Evolutionary conservation across 1,139 yeast genomes (phyloP), one percentile per base, ranked within the genome.

Genomic region (Lodderomyces orthopsilosis): DNA sequence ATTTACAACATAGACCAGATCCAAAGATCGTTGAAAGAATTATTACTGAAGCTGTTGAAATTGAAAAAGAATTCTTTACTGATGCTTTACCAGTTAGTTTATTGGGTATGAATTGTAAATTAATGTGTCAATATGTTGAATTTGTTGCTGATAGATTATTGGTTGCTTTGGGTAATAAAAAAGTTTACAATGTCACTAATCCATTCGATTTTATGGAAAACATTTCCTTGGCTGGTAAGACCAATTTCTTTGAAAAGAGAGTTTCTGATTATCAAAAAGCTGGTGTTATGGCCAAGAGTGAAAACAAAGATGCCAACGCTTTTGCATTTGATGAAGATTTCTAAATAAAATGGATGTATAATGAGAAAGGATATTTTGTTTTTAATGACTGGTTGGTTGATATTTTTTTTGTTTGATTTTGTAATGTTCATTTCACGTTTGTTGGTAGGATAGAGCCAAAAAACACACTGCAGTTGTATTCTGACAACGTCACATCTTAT

Each of bases 121-220:
- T 93, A 63, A 93, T 93, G 97, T 84, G 93, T 68, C 97, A 93
- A 74, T 94, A 93, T 73, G 96, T 93, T 58, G 96, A 94, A 73
- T 93, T 89, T 65, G 93, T 85, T 52, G 99, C 99, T 58, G 99
- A 93, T 72, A 81, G 98, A 70, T 77, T 93, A 60, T 77, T 93
- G 51, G 80, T 88, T 42, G 79, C 98, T 10, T 79, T 93, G 55
- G 98, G 98, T 55, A 88, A 89, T 77, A 77, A 84, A 68, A 90
- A 91, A 75, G 76, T 79, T 51, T 93, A 83, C 81, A 88, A 89
- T 61, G 93, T 78, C 49, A 73, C 86, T 50, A 94, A 93, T 66
- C 99, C 99, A 65, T 93, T 93, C 66, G 98, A 91, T 68, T 93
- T 91, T 64, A 93, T 93, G 98, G 99, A 93, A 74, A 90, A 90